phyloP scores from a whole-genome alignment of 1,284 basidiomycete species.

The Marasmius sp. region DNA sequence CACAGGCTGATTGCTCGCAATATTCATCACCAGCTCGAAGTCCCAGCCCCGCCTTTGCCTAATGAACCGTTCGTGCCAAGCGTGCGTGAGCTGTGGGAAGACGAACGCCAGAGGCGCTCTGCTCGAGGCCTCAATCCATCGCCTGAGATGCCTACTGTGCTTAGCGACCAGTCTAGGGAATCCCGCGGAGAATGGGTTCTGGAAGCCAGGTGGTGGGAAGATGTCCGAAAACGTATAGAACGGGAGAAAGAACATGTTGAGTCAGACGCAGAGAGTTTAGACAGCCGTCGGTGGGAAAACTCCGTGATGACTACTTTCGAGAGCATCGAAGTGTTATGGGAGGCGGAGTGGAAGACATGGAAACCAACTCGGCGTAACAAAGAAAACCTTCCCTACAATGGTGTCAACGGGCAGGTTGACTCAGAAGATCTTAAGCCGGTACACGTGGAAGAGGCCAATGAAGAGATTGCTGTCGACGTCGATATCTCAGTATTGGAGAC shows the following conservation, averaged over 20 bases:
- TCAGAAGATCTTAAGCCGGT: background rate
- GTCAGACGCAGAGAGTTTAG: conserved; percentile 28
- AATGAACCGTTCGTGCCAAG: conserved; percentile 83
- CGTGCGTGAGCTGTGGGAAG: conserved; percentile 93
- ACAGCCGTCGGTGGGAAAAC: conserved; percentile 52
- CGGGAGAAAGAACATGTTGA: conserved; percentile 35
- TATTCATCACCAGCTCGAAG: conserved; percentile 73
- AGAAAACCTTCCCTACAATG: conserved; percentile 1
- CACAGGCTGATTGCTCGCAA: conserved; percentile 63
- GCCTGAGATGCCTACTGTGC: conserved; percentile 66
- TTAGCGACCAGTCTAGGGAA: conserved; percentile 56
- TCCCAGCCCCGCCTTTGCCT: conserved; percentile 50
- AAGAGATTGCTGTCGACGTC: conserved; percentile 24
- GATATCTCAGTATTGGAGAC: conserved; percentile 16
- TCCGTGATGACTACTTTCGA: conserved; percentile 89
- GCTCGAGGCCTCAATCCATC: conserved; percentile 67
- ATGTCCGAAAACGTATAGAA: conserved; percentile 56
- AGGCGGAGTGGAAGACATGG: conserved; percentile 56
- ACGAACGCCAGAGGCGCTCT: conserved; percentile 76
- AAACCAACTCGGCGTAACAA: conserved; percentile 33
- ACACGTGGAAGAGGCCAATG: conserved; percentile 23
- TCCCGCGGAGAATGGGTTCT: conserved; percentile 65
- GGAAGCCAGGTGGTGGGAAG: conserved; percentile 71
- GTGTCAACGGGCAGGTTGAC: background rate
- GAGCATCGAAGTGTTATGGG: conserved; percentile 79